phyloP scores from a whole-genome alignment of 371 early-diverging fungal genomes.

The Mucor plumbeus region DNA sequence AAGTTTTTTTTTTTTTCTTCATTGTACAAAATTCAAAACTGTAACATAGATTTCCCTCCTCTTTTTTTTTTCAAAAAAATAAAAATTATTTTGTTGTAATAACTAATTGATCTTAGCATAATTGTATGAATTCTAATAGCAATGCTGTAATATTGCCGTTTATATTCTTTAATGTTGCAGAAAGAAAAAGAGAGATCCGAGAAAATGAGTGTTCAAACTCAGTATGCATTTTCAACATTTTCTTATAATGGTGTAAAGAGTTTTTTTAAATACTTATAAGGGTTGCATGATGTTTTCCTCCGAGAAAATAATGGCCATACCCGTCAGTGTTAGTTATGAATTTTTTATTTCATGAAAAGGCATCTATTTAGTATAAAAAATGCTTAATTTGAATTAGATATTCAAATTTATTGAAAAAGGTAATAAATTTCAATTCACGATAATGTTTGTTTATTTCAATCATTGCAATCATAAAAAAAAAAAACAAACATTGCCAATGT shows the following conservation, averaged over 20 bases:
- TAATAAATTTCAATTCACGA: too few relatives aligned
- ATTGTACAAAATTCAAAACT: background rate
- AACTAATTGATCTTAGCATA: too few relatives aligned
- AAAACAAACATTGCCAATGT: too few relatives aligned
- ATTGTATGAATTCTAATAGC: too few relatives aligned
- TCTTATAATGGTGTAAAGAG: background rate
- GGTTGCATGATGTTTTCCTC: background rate
- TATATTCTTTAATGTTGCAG: too few relatives aligned
- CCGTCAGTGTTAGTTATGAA: background rate
- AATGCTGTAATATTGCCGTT: too few relatives aligned
- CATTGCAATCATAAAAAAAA: too few relatives aligned
- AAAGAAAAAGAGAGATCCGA: too few relatives aligned
- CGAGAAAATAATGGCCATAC: background rate
- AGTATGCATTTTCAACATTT: too few relatives aligned
- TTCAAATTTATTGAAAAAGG: background rate
- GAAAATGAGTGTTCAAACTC: too few relatives aligned
- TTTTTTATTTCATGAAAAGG: background rate
- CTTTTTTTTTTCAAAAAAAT: background rate
- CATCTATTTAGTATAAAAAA: background rate
- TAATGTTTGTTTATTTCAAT: too few relatives aligned
- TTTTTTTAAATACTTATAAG: background rate
- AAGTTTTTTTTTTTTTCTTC: background rate
- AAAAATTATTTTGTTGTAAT: background rate
- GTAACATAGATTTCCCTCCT: constrained; percentile 4
- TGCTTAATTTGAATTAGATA: background rate